Evolutionary conservation across 2,329 filamentous ascomycete species (phyloP), one percentile per base, ranked within the genome.

Genomic region (Colletotrichum eleusines): DNA sequence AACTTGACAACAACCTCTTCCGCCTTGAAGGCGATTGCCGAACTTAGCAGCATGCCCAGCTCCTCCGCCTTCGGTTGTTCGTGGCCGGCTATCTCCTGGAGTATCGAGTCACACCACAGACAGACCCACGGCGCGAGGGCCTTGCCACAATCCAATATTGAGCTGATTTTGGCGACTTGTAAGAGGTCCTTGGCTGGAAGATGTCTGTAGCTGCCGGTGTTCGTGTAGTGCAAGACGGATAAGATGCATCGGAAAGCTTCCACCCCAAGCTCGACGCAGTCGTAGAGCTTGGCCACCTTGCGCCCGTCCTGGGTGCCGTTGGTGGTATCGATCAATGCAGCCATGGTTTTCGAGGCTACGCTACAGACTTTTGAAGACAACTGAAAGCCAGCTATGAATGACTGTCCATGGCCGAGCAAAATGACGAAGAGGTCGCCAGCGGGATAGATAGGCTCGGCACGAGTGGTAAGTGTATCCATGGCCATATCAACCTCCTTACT

Each of bases 181-280:
- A 38, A 11, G 20, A 69, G 44, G 16, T 31, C 33, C n/a, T 12
- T 12, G 9, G 33, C 20, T 4, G 46, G 1, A 23, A 66, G 33
- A 28, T 33, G 14, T 7, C 14, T 35, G 31, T 69, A 66, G 12
- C 46, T 5, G 31, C 50, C 20, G 16, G 33, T 60, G n/a, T 66
- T 66, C 38, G 46, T 38, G 61, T 42, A 31, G 46, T 69, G 66
- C 8, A 66, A 12, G 20, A 65, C n/a, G 1, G 66, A 69, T 5
- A 69, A 51, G 16, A 69, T 53, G 61, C 66, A 65, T 28, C 53
- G 60, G 9, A 64, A 26, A 14, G 44, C 60, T n/a, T 35, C 16
- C 26, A 42, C 38, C 12, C 46, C 57, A 16, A 5, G 11, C 26
- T n/a, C 23, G 14, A 9, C 38, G 28, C 54, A 35, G 42, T 35